Percentiles rank a stretch among this genome's conserved stretches.
phyloP scores from a whole-genome alignment of 208 protist genomes.

The Kentomonas sorsogonicus region DNA sequence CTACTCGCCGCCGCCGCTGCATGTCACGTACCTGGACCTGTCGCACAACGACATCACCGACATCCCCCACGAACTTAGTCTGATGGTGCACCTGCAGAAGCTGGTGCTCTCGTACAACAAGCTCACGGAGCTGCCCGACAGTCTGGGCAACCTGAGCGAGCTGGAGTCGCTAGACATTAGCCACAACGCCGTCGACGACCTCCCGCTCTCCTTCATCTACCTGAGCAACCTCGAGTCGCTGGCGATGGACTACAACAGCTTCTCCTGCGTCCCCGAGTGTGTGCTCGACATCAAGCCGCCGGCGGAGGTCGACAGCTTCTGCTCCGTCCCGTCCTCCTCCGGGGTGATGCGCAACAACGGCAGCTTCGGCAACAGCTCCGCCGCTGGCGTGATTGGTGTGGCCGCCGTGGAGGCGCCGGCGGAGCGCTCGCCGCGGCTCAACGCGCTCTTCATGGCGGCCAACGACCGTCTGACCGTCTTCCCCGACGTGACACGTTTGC shows the following conservation, averaged over 20 bases:
- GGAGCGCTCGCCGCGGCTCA: conserved; percentile 37
- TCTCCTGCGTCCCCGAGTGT: conserved; percentile 48
- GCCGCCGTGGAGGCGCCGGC: conserved; percentile 14
- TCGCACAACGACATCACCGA: conserved; percentile 63
- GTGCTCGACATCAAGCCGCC: conserved; percentile 50
- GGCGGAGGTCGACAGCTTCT: not conserved
- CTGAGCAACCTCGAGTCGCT: conserved; percentile 41
- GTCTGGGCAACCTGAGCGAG: conserved; percentile 51
- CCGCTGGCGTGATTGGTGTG: conserved; percentile 4
- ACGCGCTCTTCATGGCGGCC: conserved; percentile 65
- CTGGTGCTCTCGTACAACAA: conserved; percentile 79
- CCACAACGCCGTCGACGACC: conserved; percentile 61
- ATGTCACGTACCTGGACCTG: conserved; percentile 61
- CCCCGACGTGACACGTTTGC: conserved; percentile 29
- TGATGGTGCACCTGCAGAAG: conserved; percentile 51
- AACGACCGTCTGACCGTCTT: conserved; percentile 66
- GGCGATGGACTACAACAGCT: conserved; percentile 84
- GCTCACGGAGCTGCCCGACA: conserved; percentile 62
- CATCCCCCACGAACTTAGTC: conserved; percentile 68
- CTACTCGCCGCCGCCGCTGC: conserved; percentile 61
- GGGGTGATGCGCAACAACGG: conserved; percentile 5
- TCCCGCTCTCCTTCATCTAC: conserved; percentile 71
- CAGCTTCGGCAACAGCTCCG: conserved; percentile 3
- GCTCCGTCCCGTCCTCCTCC: not conserved
- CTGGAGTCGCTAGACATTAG: conserved; percentile 74